These are phyloP conservation scores for Mucor sp. DNA, from an alignment of 371 early-diverging fungal genomes.

Conservation along the genomic window DNA sequence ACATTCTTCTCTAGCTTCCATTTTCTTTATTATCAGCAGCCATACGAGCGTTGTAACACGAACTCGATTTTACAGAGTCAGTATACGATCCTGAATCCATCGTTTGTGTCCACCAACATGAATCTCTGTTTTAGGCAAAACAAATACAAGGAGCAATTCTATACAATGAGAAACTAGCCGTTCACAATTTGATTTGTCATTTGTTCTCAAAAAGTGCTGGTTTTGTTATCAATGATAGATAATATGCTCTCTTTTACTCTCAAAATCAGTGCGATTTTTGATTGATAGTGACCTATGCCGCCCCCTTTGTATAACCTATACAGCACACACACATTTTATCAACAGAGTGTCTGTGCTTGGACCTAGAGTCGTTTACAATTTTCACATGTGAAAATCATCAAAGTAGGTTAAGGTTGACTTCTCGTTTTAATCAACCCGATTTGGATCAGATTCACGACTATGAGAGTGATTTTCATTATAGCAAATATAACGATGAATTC, in stretches of 20 bases:
- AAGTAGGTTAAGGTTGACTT: background rate
- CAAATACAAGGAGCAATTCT: background rate
- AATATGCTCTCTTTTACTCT: background rate
- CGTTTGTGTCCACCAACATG: background rate
- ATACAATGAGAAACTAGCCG: background rate
- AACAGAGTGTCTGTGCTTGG: background rate
- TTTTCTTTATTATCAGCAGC: background rate
- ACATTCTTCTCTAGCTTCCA: background rate
- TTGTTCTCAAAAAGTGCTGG: background rate
- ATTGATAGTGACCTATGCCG: background rate
- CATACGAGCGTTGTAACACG: background rate
- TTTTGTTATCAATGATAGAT: background rate
- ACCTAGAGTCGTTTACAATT: too few relatives aligned
- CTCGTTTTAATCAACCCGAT: slow-evolving; percentile 19
- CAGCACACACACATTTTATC: background rate
- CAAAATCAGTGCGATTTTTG: background rate
- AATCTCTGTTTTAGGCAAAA: background rate
- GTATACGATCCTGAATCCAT: background rate
- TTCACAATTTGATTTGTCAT: background rate
- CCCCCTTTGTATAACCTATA: background rate
- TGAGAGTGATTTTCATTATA: background rate
- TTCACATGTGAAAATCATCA: slow-evolving; percentile 10
- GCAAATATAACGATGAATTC: background rate
- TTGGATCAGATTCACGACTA: slow-evolving; percentile 14
- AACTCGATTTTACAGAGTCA: background rate